phyloP scores from a whole-genome alignment of 2,329 filamentous ascomycete species.

The Metarhizium anisopliae region DNA sequence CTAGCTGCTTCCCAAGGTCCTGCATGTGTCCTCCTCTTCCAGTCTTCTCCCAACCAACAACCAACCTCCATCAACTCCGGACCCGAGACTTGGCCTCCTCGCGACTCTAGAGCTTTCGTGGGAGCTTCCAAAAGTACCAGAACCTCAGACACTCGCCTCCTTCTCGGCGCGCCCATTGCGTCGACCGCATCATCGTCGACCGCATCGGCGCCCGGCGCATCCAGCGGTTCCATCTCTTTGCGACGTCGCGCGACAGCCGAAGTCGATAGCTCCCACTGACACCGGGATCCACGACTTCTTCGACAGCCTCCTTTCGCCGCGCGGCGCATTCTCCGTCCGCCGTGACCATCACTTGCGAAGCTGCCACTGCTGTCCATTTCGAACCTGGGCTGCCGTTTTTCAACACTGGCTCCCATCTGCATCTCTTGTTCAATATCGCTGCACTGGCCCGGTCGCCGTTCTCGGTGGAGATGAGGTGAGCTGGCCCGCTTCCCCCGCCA shows the following conservation, averaged over 20 bases:
- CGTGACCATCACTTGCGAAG: not conserved
- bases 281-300: not conserved
- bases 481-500: constrained; percentile 1
- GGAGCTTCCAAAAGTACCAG: not conserved
- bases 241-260: not conserved
- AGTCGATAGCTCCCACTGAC: not conserved
- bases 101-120: not conserved
- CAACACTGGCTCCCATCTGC: not conserved
- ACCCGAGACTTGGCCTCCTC: not conserved
- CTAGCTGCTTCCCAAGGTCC: not conserved
- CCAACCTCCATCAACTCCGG: constrained; percentile 2
- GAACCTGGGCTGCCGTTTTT: not conserved
- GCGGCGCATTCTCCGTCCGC: not conserved
- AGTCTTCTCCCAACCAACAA: not conserved
- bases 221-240: not conserved
- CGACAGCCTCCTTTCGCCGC: not conserved
- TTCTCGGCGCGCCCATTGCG: not conserved
- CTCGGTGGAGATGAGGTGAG: constrained; percentile 7
- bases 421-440: not conserved
- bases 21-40: too few relatives aligned
- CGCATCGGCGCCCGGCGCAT: not conserved
- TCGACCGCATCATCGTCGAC: not conserved
- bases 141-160: not conserved
- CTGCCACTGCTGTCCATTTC: not conserved
- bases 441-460: not conserved